Evolutionary conservation across 2,329 filamentous ascomycete genomes (phyloP).

Genomic region (Drechmeria coniospora): DNA sequence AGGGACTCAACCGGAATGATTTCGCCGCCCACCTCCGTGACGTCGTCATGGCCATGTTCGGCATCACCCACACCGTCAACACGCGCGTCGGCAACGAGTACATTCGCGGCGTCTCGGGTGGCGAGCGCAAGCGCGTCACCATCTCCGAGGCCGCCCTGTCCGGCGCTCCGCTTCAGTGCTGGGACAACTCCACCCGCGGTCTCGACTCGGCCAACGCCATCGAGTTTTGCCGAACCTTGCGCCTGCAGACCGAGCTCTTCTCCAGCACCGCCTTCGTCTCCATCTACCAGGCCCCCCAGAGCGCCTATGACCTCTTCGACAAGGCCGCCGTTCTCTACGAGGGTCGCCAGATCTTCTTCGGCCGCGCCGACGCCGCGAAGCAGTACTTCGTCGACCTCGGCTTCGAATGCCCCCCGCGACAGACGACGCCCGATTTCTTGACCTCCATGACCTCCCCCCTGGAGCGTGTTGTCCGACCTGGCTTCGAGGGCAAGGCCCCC

Average conservation of each 20-base stretch:
- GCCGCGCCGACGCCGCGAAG: slow-evolving; percentile 41
- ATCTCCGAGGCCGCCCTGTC: slow-evolving; percentile 47
- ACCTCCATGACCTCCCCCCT: slow-evolving; percentile 50
- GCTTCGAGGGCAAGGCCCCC: slow-evolving; percentile 39
- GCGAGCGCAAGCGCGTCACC: slow-evolving; percentile 54
- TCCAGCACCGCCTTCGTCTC: slow-evolving; percentile 52
- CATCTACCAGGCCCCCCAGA: slow-evolving; percentile 57
- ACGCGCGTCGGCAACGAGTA: slow-evolving; percentile 63
- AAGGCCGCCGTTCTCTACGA: slow-evolving; percentile 44
- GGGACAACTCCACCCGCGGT: slow-evolving; percentile 60
- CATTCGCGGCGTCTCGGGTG: slow-evolving; percentile 58
- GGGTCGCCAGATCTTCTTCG: slow-evolving; percentile 48
- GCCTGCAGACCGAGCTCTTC: slow-evolving; percentile 51
- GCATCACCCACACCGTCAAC: slow-evolving; percentile 57
- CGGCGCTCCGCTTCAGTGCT: slow-evolving; percentile 45
- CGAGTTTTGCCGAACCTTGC: slow-evolving; percentile 58
- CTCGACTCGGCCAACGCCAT: slow-evolving; percentile 62
- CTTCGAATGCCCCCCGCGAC: slow-evolving; percentile 49
- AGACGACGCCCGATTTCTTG: slow-evolving; percentile 57
- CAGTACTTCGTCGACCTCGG: slow-evolving; percentile 53
- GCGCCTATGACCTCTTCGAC: slow-evolving; percentile 48
- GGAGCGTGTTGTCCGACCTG: slow-evolving; percentile 39
- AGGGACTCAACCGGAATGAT: slow-evolving; percentile 35
- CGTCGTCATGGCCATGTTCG: slow-evolving; percentile 62
- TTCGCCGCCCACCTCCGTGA: slow-evolving; percentile 52